Base-by-base conservation (phyloP, 2,329 filamentous ascomycete genomes). In the Podosphaera aphanis region DNA sequence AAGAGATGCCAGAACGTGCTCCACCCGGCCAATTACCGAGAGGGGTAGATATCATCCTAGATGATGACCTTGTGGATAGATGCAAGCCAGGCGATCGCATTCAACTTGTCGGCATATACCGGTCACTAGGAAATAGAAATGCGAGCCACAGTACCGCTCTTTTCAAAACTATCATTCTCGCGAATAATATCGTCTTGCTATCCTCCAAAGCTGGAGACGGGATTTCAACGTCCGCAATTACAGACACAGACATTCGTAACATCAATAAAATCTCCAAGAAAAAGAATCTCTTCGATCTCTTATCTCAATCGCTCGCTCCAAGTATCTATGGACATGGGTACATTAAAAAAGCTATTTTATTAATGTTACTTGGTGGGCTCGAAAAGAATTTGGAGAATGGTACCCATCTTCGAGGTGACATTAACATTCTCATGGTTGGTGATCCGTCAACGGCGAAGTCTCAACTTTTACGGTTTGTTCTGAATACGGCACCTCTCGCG, bases 301-400 rank as follows among this genome's bases (percentile, higher is more conserved):
- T 98, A 5, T 90, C 90, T 0, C 86, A 94, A 56, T 95, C 88
- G 1, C 69, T 98, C 18, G 90, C 90, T 1, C 90, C 90, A 0
- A 94, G 86, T 64, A 98, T 98, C 48, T 94, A 84, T 57, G 90
- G 90, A 0, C 90, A 98, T 56, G 86, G 92, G 57, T 82, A 94
- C 60, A 92, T 98, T 65, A 98, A 98, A 64, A 94, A 92, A 63
- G 90, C 90, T 0, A 93, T 98, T 52, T 65, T 98, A 27, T 74
- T 98, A 43, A 92, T 95, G 83, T 71, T 98, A 23, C 68, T 98
- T 13, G 83, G 90, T 57, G 90, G 90, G 48, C 85, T 93, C 71
- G 90, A 98, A 67, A 98, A 98, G 70, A 98, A 98, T 57, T 64
- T 98, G 47, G 90, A 95, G 51, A 98, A 98, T 55, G 90, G 90